Evolutionary conservation across 2,329 filamentous ascomycete species (phyloP).

Genomic region (Cladophialophora chaetospira): DNA sequence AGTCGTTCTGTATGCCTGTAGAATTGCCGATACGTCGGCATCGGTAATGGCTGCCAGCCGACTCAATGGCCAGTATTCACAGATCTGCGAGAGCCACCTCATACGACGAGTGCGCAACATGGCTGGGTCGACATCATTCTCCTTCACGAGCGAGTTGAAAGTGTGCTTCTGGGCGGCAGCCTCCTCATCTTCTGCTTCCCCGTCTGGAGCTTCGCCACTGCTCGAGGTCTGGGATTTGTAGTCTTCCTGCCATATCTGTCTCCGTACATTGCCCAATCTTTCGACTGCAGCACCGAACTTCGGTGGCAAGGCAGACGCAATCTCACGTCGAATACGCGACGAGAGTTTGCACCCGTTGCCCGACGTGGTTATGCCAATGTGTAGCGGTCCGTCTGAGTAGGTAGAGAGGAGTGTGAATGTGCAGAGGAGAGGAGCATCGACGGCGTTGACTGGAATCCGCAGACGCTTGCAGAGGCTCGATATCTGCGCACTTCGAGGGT

Average conservation of each 20-base stretch:
- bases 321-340: slow-evolving; percentile 82
- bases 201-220: slow-evolving; percentile 46
- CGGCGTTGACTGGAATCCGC: slow-evolving; percentile 89
- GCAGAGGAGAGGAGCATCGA: slow-evolving; percentile 82
- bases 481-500: slow-evolving; percentile 61
- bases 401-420: slow-evolving; percentile 88
- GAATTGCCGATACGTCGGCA: slow-evolving; percentile 72
- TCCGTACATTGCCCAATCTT: slow-evolving; percentile 71
- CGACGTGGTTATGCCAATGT: slow-evolving; percentile 94
- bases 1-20: slow-evolving; percentile 66
- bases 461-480: slow-evolving; percentile 73
- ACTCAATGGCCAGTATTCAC: slow-evolving; percentile 95
- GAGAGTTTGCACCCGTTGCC: slow-evolving; percentile 93
- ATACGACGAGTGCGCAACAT: slow-evolving; percentile 78
- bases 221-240: slow-evolving; percentile 41
- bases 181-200: slow-evolving; percentile 53
- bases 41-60: slow-evolving; percentile 78
- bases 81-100: slow-evolving; percentile 92
- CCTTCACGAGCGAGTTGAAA: slow-evolving; percentile 78
- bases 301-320: slow-evolving; percentile 74
- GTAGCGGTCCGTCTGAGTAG: slow-evolving; percentile 84
- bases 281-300: slow-evolving; percentile 76
- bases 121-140: slow-evolving; percentile 67
- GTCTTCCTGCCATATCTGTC: slow-evolving; percentile 74
- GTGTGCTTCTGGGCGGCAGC: slow-evolving; percentile 67